Evolutionary conservation across 2,329 filamentous ascomycete species (phyloP).

Genomic region (Aspergillus neoniger): DNA sequence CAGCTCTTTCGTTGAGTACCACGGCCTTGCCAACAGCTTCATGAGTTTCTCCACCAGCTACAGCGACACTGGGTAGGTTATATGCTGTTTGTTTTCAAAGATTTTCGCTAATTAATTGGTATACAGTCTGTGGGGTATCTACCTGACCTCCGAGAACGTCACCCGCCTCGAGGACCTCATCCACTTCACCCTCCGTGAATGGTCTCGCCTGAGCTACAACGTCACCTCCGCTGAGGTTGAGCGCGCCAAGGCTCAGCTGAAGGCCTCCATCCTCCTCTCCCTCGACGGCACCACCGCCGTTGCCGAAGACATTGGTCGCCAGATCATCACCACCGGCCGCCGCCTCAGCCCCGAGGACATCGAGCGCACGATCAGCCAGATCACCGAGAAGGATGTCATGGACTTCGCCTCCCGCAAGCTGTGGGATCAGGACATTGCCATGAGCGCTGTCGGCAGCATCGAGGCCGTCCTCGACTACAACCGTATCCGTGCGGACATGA

Average conservation of each 20-base stretch:
- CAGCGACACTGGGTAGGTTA: conserved; percentile 90
- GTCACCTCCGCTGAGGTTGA: conserved; percentile 90
- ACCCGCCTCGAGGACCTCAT: conserved; percentile 90
- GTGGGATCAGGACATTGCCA: conserved; percentile 95
- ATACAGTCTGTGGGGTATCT: conserved; percentile 95
- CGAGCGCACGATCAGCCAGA: conserved; percentile 82
- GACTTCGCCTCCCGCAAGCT: conserved; percentile 91
- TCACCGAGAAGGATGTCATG: conserved; percentile 97
- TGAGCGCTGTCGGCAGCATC: conserved; percentile 89
- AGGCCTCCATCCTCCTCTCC: conserved; percentile 94
- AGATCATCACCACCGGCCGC: conserved; percentile 95
- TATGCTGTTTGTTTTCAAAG: conserved; percentile 16
- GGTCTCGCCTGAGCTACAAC: conserved; percentile 88
- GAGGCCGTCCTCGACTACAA: conserved; percentile 69
- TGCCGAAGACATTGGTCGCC: conserved; percentile 96
- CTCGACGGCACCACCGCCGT: conserved; percentile 97
- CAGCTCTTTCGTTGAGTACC: conserved; percentile 88
- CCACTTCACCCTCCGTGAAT: conserved; percentile 97
- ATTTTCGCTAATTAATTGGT: background rate
- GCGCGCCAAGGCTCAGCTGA: conserved; percentile 98
- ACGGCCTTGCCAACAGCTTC: conserved; percentile 98
- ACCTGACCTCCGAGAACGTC: conserved; percentile 88
- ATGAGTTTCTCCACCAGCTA: conserved; percentile 99
- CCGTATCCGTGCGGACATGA: conserved; percentile 74
- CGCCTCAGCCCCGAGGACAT: conserved; percentile 91